Evolutionary conservation across 345 rosid species (phyloP), one percentile per base, ranked within the genome.

Genomic region (Aquilaria sinensis): DNA sequence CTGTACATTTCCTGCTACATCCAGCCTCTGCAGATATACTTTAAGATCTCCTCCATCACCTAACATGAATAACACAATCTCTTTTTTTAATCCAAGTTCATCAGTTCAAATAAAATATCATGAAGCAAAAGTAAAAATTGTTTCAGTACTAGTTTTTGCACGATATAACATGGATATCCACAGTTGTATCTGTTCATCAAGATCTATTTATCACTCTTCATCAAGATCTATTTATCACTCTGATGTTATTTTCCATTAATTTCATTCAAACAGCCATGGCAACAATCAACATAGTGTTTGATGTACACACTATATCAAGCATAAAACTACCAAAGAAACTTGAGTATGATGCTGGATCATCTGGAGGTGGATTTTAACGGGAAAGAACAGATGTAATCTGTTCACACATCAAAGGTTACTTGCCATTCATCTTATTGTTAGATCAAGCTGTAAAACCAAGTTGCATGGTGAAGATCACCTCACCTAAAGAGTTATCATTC

Each of bases 41-140:
- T 84, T 81, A 51, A 94, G 73, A 64, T 86, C 89, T 37, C 96
- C 97, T 63, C 81, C 80, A 52, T 29, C 64, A 78, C 89, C 97
- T 93, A 70, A 51, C 52, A 72, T 53, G 2, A 59, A 71, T 16
- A 15, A 49, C 63, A 48, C 5, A 37, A 4, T 37, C 5, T 37
- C 1, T 37, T 37, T 9, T 9, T 47, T 55, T 9, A 31, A n/a
- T 32, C 8, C 52, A 16, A 29, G 62, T 5, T 23, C 30, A 11
- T 12, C 2, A 12, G 15, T 11, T 23, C 1, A n/a, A 15, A 52
- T 31, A 16, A 53, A 5, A 14, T 31, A 12, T 53, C 14, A 31
- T 6, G 15, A 43, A n/a, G 54, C 3, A 30, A 30, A 51, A 51
- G 32, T 33, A 29, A 16, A 11, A 9, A 37, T 12, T 23, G 29